A percentile compares a stretch with the other conserved stretches of the same genome.
Evolutionary conservation across 345 rosid genomes (phyloP).

Genomic region (Sapria himalayana): DNA sequence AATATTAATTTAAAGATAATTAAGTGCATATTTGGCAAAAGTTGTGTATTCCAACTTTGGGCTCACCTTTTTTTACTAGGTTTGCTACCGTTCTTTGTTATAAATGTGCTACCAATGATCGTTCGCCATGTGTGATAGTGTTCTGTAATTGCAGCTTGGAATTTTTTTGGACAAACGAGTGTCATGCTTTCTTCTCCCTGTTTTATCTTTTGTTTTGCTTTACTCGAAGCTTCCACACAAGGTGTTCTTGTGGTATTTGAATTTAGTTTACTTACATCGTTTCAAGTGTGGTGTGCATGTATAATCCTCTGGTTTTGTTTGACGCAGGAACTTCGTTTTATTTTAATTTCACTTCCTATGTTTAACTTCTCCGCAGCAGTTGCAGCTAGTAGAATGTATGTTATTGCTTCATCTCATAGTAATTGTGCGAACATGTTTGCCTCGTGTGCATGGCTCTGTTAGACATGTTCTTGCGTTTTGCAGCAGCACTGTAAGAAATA

Average conservation of each 20-base stretch:
- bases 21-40: no score
- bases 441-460: no score
- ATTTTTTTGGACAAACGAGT: conserved; percentile 59
- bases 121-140: no score
- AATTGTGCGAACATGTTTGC: no score
- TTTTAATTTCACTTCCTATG: conserved; percentile 78
- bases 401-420: conserved; percentile 1
- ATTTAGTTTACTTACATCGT: conserved; percentile 10
- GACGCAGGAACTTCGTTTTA: conserved; percentile 87
- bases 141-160: conserved; percentile 87
- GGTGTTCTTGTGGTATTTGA: conserved; percentile 20
- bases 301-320: conserved; percentile 4
- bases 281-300: conserved; percentile 1
- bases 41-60: no score
- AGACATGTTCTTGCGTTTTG: no score
- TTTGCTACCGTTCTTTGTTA: no score
- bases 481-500: no score
- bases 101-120: no score
- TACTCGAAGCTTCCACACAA: conserved; percentile 97
- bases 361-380: conserved; percentile 86
- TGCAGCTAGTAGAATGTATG: conserved; percentile 80
- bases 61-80: no score
- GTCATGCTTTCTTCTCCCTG: conserved; percentile 35
- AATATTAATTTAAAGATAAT: no score
- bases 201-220: conserved; percentile 45